phyloP scores from a whole-genome alignment of 345 rosid genomes.

The Gossypium australe region DNA sequence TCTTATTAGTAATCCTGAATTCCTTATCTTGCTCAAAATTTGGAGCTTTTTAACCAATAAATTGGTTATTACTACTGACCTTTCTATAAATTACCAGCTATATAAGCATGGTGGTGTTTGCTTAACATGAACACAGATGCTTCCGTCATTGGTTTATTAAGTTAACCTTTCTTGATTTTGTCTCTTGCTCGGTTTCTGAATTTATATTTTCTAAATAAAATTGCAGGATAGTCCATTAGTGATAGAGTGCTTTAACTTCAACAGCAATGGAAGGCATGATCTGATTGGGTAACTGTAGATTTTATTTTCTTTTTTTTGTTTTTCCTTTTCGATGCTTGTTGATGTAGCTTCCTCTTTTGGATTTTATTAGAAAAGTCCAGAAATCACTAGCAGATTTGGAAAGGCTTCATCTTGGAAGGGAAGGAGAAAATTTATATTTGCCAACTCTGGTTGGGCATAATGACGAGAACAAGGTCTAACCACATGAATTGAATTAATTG shows the following conservation, averaged over 20 bases:
- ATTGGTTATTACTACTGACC: background rate
- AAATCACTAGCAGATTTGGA: slow-evolving; percentile 76
- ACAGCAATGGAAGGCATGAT: slow-evolving; percentile 63
- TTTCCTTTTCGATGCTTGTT: slow-evolving; percentile 1
- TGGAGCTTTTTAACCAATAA: background rate
- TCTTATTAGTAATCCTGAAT: background rate
- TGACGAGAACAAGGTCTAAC: slow-evolving; percentile 51
- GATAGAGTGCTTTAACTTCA: slow-evolving; percentile 21
- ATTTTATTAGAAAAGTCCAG: slow-evolving; percentile 56
- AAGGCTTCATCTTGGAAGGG: slow-evolving; percentile 43
- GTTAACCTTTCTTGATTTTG: background rate
- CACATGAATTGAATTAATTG: slow-evolving; percentile 13
- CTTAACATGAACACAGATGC: background rate
- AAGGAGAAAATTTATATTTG: slow-evolving; percentile 50
- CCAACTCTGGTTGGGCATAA: slow-evolving; percentile 57
- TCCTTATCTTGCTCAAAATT: background rate
- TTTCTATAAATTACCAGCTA: background rate
- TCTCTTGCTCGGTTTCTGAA: slow-evolving; percentile 8
- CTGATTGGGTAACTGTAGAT: slow-evolving; percentile 50
- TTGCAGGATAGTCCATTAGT: slow-evolving; percentile 39
- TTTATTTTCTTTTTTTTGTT: slow-evolving; percentile 5
- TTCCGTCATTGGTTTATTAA: background rate
- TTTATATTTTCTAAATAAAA: background rate
- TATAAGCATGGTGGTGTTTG: no score
- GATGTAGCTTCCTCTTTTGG: slow-evolving; percentile 15